These are phyloP conservation scores for Pyrrhoderma lamaoense DNA, from an alignment of 1,284 basidiomycete species.

Conservation along the genomic window DNA sequence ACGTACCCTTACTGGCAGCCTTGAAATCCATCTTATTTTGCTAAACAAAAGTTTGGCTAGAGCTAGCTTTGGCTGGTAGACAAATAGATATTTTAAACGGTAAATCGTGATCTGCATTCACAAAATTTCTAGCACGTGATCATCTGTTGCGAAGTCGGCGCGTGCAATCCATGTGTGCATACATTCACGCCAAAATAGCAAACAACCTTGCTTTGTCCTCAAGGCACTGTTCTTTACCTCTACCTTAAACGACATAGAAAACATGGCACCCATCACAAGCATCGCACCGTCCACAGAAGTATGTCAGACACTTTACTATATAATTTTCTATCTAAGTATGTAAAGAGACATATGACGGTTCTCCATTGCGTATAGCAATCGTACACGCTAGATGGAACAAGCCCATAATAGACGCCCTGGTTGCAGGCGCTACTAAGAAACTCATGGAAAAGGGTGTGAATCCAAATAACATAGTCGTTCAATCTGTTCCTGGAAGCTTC, in stretches of 20 bases:
- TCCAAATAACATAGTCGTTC: conserved; percentile 83
- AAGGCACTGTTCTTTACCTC: too few species aligned
- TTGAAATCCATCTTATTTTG: too few species aligned
- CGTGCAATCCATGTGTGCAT: too few species aligned
- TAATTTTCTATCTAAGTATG: neutral
- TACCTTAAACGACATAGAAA: neutral
- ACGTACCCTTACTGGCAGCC: too few species aligned
- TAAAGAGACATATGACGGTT: conserved; percentile 59
- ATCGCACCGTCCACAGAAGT: conserved; percentile 9
- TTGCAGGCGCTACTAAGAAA: conserved; percentile 69
- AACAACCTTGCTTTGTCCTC: too few species aligned
- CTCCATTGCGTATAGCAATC: conserved; percentile 75
- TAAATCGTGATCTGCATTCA: too few species aligned
- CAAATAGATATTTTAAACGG: too few species aligned
- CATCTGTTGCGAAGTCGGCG: too few species aligned
- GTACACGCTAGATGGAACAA: conserved; percentile 94
- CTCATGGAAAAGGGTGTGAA: conserved; percentile 84
- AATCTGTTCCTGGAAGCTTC: conserved; percentile 90
- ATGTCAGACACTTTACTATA: neutral
- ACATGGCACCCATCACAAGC: conserved; percentile 7
- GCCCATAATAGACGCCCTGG: conserved; percentile 75
- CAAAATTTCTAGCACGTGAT: too few species aligned
- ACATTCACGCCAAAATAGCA: too few species aligned
- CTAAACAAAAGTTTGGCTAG: too few species aligned
- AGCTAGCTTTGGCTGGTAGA: too few species aligned